These are phyloP conservation scores for Trifolium fragiferum DNA, from an alignment of 306 rosid genomes.

Conservation along the genomic window DNA sequence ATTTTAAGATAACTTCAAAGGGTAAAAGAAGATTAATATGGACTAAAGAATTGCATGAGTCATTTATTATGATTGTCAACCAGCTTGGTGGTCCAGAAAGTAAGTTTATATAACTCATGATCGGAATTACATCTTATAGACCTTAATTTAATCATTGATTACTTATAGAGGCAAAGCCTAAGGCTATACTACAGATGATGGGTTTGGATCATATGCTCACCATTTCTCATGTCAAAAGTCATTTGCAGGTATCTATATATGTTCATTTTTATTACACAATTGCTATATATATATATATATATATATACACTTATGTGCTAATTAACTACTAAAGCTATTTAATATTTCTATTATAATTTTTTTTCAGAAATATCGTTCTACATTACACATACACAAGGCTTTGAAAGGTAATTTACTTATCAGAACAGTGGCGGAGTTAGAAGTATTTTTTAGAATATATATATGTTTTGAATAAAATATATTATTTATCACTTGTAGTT, in stretches of 20 bases:
- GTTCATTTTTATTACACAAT: neutral
- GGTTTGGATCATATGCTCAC: neutral
- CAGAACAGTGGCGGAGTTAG: too few relatives aligned
- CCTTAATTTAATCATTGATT: neutral
- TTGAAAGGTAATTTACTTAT: conserved; percentile 16
- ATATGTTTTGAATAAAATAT: too few relatives aligned
- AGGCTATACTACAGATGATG: conserved; percentile 19
- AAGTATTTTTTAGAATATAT: too few relatives aligned
- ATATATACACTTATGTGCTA: too few relatives aligned
- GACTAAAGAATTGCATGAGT: conserved; percentile 49
- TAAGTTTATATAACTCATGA: conserved; percentile 21
- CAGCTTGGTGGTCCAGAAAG: conserved; percentile 46
- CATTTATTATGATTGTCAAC: conserved; percentile 36
- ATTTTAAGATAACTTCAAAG: neutral
- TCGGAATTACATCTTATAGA: neutral
- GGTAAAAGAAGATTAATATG: conserved; percentile 35
- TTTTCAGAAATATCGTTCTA: conserved; percentile 14
- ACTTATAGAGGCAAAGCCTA: conserved; percentile 27
- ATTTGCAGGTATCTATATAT: conserved; percentile 17
- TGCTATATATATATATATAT: neutral
- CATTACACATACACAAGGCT: neutral
- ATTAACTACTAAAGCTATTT: neutral
- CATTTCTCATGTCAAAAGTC: conserved; percentile 17
- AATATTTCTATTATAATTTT: neutral
- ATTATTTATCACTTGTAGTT: too few relatives aligned